Evolutionary conservation across 331 rosid genomes (phyloP).

Genomic region (Quercus lobata): DNA sequence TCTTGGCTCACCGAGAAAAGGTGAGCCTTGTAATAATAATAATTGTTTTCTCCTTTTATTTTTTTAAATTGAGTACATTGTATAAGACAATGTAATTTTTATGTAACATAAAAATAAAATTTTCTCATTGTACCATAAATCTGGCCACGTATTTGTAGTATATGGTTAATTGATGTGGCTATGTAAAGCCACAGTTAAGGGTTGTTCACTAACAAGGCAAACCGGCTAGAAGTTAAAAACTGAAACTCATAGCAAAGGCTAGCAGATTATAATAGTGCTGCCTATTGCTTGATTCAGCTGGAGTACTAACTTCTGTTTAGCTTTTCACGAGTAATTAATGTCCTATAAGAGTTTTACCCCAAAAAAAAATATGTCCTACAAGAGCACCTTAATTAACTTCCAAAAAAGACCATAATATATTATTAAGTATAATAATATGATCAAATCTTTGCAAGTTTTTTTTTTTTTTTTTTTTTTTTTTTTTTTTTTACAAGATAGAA

Average conservation of each 20-base stretch:
- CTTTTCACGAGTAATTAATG: neutral
- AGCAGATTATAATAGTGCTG: neutral
- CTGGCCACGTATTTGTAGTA: too few relatives aligned
- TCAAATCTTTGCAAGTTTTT: too few relatives aligned
- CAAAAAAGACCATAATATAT: too few relatives aligned
- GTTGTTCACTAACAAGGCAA: too few relatives aligned
- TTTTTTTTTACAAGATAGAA: too few relatives aligned
- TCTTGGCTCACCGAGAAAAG: conserved; percentile 2
- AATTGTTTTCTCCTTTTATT: neutral
- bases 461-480: too few relatives aligned
- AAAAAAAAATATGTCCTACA: neutral
- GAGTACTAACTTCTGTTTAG: neutral
- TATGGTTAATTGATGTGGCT: too few relatives aligned
- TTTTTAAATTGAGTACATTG: neutral
- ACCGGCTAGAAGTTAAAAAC: neutral
- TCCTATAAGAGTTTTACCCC: neutral
- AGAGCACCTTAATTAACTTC: neutral
- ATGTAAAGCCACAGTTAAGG: too few relatives aligned
- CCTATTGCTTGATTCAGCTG: neutral
- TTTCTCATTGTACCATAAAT: neutral
- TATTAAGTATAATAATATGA: too few relatives aligned
- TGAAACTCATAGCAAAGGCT: neutral
- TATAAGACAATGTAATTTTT: neutral
- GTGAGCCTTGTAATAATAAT: neutral
- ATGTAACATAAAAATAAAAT: neutral